phyloP scores from a whole-genome alignment of 2,329 filamentous ascomycete species.

The Botrytis porri region DNA sequence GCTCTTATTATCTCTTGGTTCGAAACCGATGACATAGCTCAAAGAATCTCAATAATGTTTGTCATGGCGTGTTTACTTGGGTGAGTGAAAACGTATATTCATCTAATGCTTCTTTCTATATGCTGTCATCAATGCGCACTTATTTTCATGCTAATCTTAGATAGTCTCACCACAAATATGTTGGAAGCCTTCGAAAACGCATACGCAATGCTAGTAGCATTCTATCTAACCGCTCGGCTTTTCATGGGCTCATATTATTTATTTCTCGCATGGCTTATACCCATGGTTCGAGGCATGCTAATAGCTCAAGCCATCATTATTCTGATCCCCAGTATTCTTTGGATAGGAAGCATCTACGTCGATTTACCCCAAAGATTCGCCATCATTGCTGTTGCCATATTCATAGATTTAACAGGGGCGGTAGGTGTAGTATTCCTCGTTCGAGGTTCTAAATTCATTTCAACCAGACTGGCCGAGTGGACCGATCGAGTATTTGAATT shows the following conservation, averaged over 20 bases:
- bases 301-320: conserved; percentile 46
- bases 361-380: conserved; percentile 53
- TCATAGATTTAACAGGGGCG: conserved; percentile 51
- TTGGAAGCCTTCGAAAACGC: conserved; percentile 54
- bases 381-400: conserved; percentile 55
- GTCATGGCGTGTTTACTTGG: conserved; percentile 59
- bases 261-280: conserved; percentile 48
- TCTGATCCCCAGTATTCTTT: conserved; percentile 50
- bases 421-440: conserved; percentile 45
- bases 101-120: background rate
- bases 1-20: conserved; percentile 57
- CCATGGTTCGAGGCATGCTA: conserved; percentile 58
- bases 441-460: conserved; percentile 37
- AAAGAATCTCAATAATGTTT: conserved; percentile 57
- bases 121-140: background rate
- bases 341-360: conserved; percentile 59
- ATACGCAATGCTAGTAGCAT: conserved; percentile 56
- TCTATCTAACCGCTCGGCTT: conserved; percentile 57
- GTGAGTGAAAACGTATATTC: conserved; percentile 32
- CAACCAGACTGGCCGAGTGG: conserved; percentile 24
- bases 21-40: conserved; percentile 58
- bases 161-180: conserved; percentile 59
- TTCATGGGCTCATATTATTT: conserved; percentile 50
- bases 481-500: conserved; percentile 51
- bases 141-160: conserved; percentile 4